A percentile compares a stretch with the other conserved stretches of the same genome.
Evolutionary conservation across 1,139 yeast species (phyloP).

Genomic region (Saccharomycopsis crataegensis): DNA sequence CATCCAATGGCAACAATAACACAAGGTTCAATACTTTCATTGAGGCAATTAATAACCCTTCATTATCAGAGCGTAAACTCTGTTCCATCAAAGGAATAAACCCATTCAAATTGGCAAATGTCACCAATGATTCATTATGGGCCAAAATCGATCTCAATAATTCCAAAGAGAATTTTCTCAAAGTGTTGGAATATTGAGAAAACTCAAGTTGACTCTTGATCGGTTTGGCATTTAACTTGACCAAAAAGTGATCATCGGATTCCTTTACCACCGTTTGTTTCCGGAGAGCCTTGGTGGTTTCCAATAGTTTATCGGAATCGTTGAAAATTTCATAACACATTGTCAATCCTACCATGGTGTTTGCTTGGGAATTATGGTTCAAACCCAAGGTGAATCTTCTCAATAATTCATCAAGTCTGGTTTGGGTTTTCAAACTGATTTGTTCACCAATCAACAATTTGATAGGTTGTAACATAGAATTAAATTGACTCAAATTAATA

Average conservation of each 20-base stretch:
- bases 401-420: constrained; percentile 71
- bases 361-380: constrained; percentile 53
- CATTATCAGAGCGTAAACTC: constrained; percentile 59
- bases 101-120: constrained; percentile 55
- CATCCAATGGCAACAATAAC: constrained; percentile 56
- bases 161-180: constrained; percentile 71
- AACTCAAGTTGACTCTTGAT: constrained; percentile 45
- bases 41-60: constrained; percentile 64
- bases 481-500: constrained; percentile 53
- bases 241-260: constrained; percentile 57
- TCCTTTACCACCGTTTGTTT: constrained; percentile 27
- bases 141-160: constrained; percentile 65
- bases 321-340: constrained; percentile 69
- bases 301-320: constrained; percentile 36
- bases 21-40: constrained; percentile 56
- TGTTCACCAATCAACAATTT: constrained; percentile 57
- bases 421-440: constrained; percentile 60
- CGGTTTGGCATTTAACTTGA: constrained; percentile 55
- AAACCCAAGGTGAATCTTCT: constrained; percentile 74
- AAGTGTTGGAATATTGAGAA: constrained; percentile 44
- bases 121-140: constrained; percentile 49
- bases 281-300: constrained; percentile 18
- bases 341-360: constrained; percentile 51
- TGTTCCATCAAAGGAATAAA: constrained; percentile 67
- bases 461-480: constrained; percentile 62